Evolutionary conservation across 495 filamentous ascomycete species (phyloP).

Genomic region (Neurospora sp.): DNA sequence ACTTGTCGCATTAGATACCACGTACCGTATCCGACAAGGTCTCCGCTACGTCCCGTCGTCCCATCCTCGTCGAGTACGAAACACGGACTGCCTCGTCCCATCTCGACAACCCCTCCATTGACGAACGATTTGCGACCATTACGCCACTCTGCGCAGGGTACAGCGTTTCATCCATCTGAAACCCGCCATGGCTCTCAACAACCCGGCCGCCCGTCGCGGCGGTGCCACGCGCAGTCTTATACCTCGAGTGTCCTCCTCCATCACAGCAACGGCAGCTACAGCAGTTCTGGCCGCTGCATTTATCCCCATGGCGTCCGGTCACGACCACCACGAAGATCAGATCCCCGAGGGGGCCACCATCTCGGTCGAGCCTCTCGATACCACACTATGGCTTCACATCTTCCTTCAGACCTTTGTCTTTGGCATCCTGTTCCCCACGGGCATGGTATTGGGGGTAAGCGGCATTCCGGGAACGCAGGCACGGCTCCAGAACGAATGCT

Average conservation of each 20-base stretch:
- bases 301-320: conserved; percentile 41
- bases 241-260: conserved; percentile 4
- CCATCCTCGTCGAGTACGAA: background rate
- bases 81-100: background rate
- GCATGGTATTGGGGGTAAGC: conserved; percentile 88
- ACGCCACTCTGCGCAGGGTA: background rate
- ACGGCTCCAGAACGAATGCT: background rate
- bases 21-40: background rate
- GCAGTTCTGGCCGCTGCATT: conserved; percentile 14
- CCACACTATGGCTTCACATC: conserved; percentile 89
- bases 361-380: conserved; percentile 82
- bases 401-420: conserved; percentile 78
- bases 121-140: background rate
- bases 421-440: conserved; percentile 83
- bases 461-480: conserved; percentile 1
- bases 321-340: conserved; percentile 65
- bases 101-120: background rate
- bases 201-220: background rate
- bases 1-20: background rate
- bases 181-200: conserved; percentile 11
- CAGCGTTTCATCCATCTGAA: conserved; percentile 1
- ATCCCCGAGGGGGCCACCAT: conserved; percentile 67
- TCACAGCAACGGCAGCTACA: conserved; percentile 1
- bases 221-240: background rate
- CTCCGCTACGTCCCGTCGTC: background rate